Base-by-base conservation (phyloP, 108 stramenopile genomes). In the Pseudonitzschia pungens region DNA sequence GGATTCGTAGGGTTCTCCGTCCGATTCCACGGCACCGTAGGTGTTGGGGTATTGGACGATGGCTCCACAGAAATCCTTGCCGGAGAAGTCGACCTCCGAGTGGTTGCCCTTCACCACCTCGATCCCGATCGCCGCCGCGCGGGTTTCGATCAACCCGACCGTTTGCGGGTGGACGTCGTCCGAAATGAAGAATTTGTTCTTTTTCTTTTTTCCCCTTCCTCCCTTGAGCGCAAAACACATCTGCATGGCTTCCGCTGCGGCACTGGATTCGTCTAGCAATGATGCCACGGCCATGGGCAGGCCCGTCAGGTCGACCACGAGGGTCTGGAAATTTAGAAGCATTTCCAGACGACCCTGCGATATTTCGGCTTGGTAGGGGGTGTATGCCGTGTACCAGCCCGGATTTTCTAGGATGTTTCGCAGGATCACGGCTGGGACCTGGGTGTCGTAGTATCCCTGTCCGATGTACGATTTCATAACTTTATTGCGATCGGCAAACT, bases 321-420 rank as follows among this genome's bases (percentile, higher is more conserved):
- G 72, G 4, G 99, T 99, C 81, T 99, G 99, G 78, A 98, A 99
- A 77, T 99, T 99, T 29, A 99, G 88, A 42, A 99, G 84, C 88
- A 97, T 97, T 86, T 99, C 96, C 15, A 99, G 83, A 32, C 99
- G 95, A 21, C 99, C 99, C 86, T 99, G 99, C 0, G 96, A 92
- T 71, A 99, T 99, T 80, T 99, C 99, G 0, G 99, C 98, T 81
- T 99, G 99, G 80, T 99, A 99, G 24, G 99, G 99, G 16, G 98
- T 99, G 85, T 98, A 98, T 31, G 97, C 90, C 8, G 98, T 99
- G 85, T 99, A 97, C 99, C 99, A 99, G 0, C 97, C 99, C 1
- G 99, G 98, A 83, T 99, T 99, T 84, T 99, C 99, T 54, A 99
- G 83, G 81, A 99, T 89, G 86, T 99, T 99, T 31, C 99, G 88